Evolutionary conservation across 176 grass and related monocot genomes (phyloP).

Genomic region (Paspalum notatum): DNA sequence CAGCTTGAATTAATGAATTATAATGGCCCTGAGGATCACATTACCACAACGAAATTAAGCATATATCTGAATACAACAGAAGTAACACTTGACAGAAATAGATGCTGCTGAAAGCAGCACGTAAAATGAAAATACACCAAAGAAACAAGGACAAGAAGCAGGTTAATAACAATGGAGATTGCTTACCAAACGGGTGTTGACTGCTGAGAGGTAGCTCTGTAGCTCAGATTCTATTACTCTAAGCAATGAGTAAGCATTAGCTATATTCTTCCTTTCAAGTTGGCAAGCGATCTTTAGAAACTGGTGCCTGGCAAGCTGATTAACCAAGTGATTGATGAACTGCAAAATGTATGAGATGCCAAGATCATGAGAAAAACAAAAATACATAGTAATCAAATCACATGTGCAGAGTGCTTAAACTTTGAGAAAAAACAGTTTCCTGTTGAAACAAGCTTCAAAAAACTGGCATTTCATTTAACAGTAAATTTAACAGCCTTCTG

Average conservation of each 20-base stretch:
- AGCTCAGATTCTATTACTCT: constrained; percentile 95
- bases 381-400: not conserved
- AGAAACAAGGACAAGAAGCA: constrained; percentile 4
- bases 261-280: constrained; percentile 87
- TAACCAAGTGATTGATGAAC: constrained; percentile 97
- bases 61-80: constrained; percentile 10
- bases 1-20: constrained; percentile 81
- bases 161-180: constrained; percentile 16
- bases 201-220: constrained; percentile 78
- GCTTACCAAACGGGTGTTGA: constrained; percentile 76
- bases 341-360: constrained; percentile 44
- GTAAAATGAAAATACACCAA: constrained; percentile 9
- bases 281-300: constrained; percentile 97
- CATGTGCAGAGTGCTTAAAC: not conserved
- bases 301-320: constrained; percentile 89
- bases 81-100: not conserved
- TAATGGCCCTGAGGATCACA: constrained; percentile 66
- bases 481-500: not conserved
- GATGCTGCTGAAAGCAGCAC: not conserved
- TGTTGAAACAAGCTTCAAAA: constrained; percentile 3
- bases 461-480: not conserved
- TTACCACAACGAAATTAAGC: constrained; percentile 23
- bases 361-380: constrained; percentile 32
- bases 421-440: not conserved
- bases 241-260: constrained; percentile 72